Conservation (phyloP, 331 rosid genomes). For the Phaseolus coccineus region DNA sequence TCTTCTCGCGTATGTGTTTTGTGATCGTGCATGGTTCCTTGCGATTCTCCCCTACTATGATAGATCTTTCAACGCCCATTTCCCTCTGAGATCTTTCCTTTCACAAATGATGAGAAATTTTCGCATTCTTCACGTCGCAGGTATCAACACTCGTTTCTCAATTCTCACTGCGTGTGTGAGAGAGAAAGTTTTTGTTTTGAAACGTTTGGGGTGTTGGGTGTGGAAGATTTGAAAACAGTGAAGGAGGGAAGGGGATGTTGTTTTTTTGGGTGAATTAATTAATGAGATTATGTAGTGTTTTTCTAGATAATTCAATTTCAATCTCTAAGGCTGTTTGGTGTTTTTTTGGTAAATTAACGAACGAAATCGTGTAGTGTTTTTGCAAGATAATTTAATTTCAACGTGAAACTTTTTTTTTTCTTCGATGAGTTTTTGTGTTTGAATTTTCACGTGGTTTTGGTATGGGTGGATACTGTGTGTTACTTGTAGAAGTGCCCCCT, state of each 20-base stretch:
- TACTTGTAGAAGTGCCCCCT: neutral
- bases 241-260: neutral
- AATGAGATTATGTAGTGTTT: constrained; percentile 6
- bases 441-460: neutral
- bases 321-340: neutral
- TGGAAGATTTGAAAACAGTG: neutral
- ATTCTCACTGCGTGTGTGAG: neutral
- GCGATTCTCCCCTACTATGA: neutral
- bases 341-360: neutral
- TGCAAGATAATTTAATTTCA: constrained; percentile 5
- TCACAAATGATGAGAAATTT: neutral
- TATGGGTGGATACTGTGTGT: neutral
- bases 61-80: constrained; percentile 42
- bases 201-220: neutral
- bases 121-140: constrained; percentile 13
- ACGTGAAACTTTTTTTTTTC: neutral
- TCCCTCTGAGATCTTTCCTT: constrained; percentile 37
- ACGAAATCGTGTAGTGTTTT: constrained; percentile 5
- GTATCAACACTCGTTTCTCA: constrained; percentile 18
- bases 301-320: constrained; percentile 8
- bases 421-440: constrained; percentile 21
- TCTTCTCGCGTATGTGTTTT: neutral
- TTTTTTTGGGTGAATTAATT: neutral
- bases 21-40: constrained; percentile 24
- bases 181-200: neutral